Conservation (phyloP, 2,329 filamentous ascomycete species). For the Fusarium pseudonygamai region DNA sequence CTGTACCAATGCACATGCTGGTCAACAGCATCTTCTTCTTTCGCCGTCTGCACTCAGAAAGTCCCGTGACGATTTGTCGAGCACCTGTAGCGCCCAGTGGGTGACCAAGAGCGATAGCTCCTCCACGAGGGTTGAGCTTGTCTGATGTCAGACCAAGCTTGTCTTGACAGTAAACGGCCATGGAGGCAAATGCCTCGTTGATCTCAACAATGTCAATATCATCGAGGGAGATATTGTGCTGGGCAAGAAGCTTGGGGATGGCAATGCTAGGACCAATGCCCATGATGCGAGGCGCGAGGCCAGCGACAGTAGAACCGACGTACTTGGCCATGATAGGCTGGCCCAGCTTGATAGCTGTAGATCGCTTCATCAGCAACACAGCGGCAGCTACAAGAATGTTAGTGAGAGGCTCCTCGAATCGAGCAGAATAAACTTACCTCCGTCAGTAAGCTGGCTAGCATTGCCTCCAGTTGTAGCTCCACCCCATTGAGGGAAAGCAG, state of each 20-base stretch:
- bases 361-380: constrained; percentile 92
- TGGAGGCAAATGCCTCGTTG: constrained; percentile 97
- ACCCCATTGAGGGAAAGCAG: constrained; percentile 91
- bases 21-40: constrained; percentile 93
- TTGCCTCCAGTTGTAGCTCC: constrained; percentile 90
- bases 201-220: constrained; percentile 93
- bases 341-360: constrained; percentile 83
- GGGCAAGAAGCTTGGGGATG: constrained; percentile 83
- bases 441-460: constrained; percentile 93
- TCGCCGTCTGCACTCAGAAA: constrained; percentile 83
- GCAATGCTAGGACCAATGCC: constrained; percentile 84
- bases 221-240: constrained; percentile 79
- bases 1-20: constrained; percentile 85
- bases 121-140: constrained; percentile 85
- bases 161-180: constrained; percentile 93
- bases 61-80: constrained; percentile 86
- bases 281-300: constrained; percentile 94
- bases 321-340: constrained; percentile 96
- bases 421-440: constrained; percentile 60
- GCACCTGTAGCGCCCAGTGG: constrained; percentile 82
- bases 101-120: constrained; percentile 85
- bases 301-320: constrained; percentile 89
- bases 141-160: constrained; percentile 74
- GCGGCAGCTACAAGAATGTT: constrained; percentile 70
- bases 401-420: not conserved